Conservation (phyloP, 305 asterid genomes). For the Withania somnifera region DNA sequence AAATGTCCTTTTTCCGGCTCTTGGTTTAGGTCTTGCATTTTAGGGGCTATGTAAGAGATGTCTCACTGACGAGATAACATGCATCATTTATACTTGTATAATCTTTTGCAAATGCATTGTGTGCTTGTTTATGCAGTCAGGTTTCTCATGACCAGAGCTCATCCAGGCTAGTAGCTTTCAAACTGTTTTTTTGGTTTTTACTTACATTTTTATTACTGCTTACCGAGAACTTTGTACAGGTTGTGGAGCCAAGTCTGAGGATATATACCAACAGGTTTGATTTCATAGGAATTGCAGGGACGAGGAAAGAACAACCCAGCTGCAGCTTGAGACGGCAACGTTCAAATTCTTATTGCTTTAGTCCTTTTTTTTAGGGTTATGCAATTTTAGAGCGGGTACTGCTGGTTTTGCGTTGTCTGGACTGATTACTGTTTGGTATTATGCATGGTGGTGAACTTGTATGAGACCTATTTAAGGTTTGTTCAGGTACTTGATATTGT, state of each 20-base stretch:
- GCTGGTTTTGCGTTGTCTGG: background rate
- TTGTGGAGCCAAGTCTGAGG: constrained; percentile 16
- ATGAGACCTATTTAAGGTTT: background rate
- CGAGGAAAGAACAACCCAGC: background rate
- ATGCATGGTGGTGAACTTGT: background rate
- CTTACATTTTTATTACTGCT: constrained; percentile 8
- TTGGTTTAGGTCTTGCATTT: background rate
- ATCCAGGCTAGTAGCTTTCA: constrained; percentile 33
- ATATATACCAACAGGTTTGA: constrained; percentile 16
- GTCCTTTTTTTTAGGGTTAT: background rate
- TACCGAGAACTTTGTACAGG: constrained; percentile 66
- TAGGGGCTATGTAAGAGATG: background rate
- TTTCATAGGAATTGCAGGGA: constrained; percentile 27
- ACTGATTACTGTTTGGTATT: background rate
- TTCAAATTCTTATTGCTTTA: background rate
- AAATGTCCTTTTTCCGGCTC: background rate
- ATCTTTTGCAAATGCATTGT: background rate
- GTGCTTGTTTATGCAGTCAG: constrained; percentile 1
- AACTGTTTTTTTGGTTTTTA: background rate
- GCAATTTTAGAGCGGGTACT: background rate
- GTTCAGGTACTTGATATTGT: background rate
- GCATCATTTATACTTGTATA: background rate
- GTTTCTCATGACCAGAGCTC: background rate
- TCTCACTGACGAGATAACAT: too few relatives aligned
- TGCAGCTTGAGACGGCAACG: background rate